Evolutionary conservation across 2,329 filamentous ascomycete genomes (phyloP).

Genomic region (Lizonia empirigonia): DNA sequence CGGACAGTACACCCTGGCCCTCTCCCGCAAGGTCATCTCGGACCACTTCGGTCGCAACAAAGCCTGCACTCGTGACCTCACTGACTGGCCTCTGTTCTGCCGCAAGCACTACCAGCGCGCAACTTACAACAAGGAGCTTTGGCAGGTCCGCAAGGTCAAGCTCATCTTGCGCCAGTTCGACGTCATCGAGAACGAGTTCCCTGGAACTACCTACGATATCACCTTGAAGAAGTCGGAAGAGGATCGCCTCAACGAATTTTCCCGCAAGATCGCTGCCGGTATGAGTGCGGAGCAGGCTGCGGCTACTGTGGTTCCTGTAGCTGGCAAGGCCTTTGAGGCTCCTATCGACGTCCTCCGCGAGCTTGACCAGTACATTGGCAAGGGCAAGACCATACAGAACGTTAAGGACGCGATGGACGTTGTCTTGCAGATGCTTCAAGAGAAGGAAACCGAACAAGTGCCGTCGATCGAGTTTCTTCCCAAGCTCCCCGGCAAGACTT

Average conservation of each 20-base stretch:
- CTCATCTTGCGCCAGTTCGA: conserved; percentile 44
- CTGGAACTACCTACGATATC: conserved; percentile 41
- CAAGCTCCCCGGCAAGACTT: conserved; percentile 25
- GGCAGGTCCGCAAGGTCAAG: conserved; percentile 43
- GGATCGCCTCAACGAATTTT: conserved; percentile 39
- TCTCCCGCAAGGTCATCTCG: conserved; percentile 49
- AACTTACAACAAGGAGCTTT: conserved; percentile 44
- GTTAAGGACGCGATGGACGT: conserved; percentile 30
- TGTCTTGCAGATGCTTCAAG: conserved; percentile 39
- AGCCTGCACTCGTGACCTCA: conserved; percentile 39
- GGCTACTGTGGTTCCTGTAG: conserved; percentile 15
- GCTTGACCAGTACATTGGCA: conserved; percentile 32
- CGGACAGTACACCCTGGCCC: conserved; percentile 40
- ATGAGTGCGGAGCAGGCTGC: conserved; percentile 15
- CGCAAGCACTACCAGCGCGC: conserved; percentile 51
- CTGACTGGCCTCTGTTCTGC: conserved; percentile 45
- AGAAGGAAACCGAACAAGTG: conserved; percentile 32
- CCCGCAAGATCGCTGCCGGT: conserved; percentile 29
- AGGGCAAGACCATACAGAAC: conserved; percentile 25
- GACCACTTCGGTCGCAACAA: conserved; percentile 51
- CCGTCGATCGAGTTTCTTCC: conserved; percentile 43
- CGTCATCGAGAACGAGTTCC: conserved; percentile 37
- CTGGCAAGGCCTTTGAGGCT: conserved; percentile 39
- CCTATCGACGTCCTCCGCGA: conserved; percentile 43
- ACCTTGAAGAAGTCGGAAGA: conserved; percentile 46